phyloP scores from a whole-genome alignment of 2,329 filamentous ascomycete genomes.

The Neonectria faginata region DNA sequence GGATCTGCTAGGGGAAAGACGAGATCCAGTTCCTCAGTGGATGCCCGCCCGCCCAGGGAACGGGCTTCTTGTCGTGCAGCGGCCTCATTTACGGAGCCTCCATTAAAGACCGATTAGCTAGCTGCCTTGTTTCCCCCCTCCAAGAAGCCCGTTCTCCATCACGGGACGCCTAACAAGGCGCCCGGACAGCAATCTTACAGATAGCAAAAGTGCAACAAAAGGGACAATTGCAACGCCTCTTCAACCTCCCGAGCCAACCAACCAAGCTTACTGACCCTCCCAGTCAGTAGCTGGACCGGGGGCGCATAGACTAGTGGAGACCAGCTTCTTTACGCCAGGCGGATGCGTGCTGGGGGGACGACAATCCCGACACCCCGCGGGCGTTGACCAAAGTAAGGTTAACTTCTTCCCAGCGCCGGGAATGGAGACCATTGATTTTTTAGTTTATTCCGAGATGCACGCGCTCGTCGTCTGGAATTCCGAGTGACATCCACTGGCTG shows the following conservation, averaged over 20 bases:
- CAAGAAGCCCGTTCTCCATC: neutral
- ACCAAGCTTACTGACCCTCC: slow-evolving; percentile 2
- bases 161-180: neutral
- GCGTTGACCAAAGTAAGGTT: neutral
- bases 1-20: slow-evolving; percentile 16
- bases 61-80: neutral
- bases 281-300: slow-evolving; percentile 3
- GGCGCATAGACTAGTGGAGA: neutral
- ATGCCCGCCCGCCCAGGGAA: neutral
- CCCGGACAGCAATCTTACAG: neutral
- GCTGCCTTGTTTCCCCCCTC: neutral
- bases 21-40: slow-evolving; percentile 8
- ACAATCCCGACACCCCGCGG: neutral
- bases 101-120: neutral
- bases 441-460: neutral
- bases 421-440: neutral
- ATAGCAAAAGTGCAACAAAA: neutral
- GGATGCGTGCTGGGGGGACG: neutral
- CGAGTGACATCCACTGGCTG: neutral
- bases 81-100: slow-evolving; percentile 9
- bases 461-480: neutral
- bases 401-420: neutral
- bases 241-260: slow-evolving; percentile 1
- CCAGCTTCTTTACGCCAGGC: slow-evolving; percentile 12
- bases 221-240: slow-evolving; percentile 10